Conservation (phyloP, 2,329 filamentous ascomycete genomes). For the Chaetomiaceae sp. region DNA sequence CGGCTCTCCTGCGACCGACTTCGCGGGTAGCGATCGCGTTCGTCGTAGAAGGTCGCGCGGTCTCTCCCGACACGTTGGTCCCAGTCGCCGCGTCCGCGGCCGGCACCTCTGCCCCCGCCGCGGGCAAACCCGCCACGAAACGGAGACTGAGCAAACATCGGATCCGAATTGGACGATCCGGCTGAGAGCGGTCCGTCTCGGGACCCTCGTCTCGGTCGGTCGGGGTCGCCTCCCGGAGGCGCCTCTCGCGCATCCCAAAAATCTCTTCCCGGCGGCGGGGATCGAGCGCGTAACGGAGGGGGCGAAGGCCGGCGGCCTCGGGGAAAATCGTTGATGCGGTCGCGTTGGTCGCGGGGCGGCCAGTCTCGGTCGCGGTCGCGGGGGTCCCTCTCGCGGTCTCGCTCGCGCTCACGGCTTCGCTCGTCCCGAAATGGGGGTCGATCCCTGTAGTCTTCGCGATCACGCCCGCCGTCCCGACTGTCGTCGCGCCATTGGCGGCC, state of each 20-base stretch:
- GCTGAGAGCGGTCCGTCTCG: constrained; percentile 68
- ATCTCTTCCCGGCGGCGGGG: constrained; percentile 55
- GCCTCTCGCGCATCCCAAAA: constrained; percentile 52
- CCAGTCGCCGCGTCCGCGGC: constrained; percentile 51
- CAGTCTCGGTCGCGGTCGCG: constrained; percentile 14
- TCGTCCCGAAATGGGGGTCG: constrained; percentile 50
- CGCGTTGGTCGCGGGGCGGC: constrained; percentile 29
- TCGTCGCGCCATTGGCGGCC: constrained; percentile 57
- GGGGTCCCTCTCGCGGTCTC: constrained; percentile 40
- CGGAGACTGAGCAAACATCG: constrained; percentile 49
- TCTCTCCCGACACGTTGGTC: constrained; percentile 44
- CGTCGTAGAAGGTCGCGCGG: constrained; percentile 52
- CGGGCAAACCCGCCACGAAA: constrained; percentile 51
- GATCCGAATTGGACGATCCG: constrained; percentile 64
- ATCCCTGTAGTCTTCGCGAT: constrained; percentile 53
- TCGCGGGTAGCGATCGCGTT: constrained; percentile 56
- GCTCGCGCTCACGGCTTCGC: constrained; percentile 52
- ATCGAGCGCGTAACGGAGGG: constrained; percentile 43
- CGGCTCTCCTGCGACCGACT: constrained; percentile 61
- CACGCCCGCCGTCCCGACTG: constrained; percentile 56
- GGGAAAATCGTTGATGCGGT: constrained; percentile 46
- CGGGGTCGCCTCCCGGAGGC: constrained; percentile 59
- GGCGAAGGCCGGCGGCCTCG: constrained; percentile 46
- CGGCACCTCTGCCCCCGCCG: constrained; percentile 48
- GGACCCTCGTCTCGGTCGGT: constrained; percentile 61